phyloP scores from a whole-genome alignment of 225 moss, liverwort and hornwort genomes.

The Physcomitrium patens region DNA sequence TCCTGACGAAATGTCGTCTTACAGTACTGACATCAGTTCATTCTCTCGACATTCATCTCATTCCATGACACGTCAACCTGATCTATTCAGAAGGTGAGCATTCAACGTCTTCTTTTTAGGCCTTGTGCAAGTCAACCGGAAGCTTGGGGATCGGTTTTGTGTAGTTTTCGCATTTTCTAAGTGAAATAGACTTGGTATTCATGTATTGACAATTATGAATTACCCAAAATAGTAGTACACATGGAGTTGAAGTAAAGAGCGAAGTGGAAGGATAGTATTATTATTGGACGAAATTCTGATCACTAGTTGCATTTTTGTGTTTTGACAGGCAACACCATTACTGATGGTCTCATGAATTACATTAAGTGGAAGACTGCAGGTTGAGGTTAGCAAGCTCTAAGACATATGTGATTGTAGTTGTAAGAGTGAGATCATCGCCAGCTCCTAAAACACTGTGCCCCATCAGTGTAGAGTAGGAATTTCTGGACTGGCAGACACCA shows the following conservation, averaged over 20 bases:
- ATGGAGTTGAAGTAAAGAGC: background rate
- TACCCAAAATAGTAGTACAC: too few relatives aligned
- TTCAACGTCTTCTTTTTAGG: conserved; percentile 11
- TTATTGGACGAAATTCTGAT: background rate
- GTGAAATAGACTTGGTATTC: too few relatives aligned
- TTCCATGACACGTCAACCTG: conserved; percentile 50
- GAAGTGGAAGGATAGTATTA: background rate
- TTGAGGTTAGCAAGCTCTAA: conserved; percentile 37
- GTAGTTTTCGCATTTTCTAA: background rate
- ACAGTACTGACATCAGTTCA: conserved; percentile 83
- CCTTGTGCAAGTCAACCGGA: background rate
- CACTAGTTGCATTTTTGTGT: conserved; percentile 10
- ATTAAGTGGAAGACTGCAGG: conserved; percentile 31
- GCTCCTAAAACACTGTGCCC: conserved; percentile 21
- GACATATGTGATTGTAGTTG: conserved; percentile 41
- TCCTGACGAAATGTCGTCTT: conserved; percentile 68
- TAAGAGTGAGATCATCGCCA: conserved; percentile 33
- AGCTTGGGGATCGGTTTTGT: conserved; percentile 8
- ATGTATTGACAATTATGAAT: background rate
- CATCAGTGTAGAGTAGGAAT: conserved; percentile 1
- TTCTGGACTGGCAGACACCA: conserved; percentile 6
- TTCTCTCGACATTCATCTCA: conserved; percentile 14
- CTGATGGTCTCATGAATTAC: conserved; percentile 8
- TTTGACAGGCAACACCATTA: conserved; percentile 38
- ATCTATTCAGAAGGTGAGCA: conserved; percentile 45